Conservation (phyloP, 495 filamentous ascomycete species). For the Venustampulla echinocandica region DNA sequence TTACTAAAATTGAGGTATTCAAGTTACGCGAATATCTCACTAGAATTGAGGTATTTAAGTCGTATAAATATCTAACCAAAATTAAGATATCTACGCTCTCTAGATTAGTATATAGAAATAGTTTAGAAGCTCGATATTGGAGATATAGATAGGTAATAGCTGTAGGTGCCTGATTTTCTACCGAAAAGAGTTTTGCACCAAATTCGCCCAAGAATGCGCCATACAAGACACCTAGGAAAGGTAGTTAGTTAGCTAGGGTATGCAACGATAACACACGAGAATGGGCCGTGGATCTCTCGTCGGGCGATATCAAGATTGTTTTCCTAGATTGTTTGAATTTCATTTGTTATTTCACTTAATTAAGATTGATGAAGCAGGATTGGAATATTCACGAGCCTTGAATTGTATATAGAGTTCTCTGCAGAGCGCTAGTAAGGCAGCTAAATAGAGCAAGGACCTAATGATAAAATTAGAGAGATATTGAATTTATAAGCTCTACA, state of each 20-base stretch:
- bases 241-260: conserved; percentile 1
- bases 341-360: conserved; percentile 7
- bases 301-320: conserved; percentile 1
- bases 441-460: conserved; percentile 1
- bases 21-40: no score
- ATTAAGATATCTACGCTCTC: no score
- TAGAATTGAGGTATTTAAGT: no score
- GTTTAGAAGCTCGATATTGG: no score
- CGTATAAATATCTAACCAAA: no score
- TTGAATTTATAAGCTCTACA: background rate
- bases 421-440: conserved; percentile 6
- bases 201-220: no score
- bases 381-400: conserved; percentile 6
- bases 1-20: no score
- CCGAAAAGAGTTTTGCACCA: no score
- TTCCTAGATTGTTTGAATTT: conserved; percentile 6
- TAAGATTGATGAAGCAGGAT: background rate
- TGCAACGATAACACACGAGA: conserved; percentile 10
- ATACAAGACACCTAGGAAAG: no score
- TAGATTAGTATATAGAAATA: no score
- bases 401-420: conserved; percentile 10
- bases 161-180: no score
- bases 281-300: conserved; percentile 5
- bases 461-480: background rate
- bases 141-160: no score